Evolutionary conservation across 2,329 filamentous ascomycete species (phyloP), one percentile per base, ranked within the genome.

Genomic region (Microdochium trichocladiopsis): DNA sequence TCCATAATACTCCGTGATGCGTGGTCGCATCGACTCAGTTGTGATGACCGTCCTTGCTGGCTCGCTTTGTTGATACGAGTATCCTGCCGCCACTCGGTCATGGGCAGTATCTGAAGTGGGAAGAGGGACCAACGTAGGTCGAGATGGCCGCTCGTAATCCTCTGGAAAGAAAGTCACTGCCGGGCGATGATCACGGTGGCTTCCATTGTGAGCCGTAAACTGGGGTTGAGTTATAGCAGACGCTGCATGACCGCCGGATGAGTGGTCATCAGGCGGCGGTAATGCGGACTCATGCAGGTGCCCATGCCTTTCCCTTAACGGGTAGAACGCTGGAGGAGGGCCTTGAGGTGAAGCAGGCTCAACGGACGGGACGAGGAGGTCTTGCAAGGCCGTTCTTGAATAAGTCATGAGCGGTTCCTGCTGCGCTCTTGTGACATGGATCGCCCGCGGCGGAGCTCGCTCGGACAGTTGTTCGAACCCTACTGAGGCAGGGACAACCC

Each of bases 341-440:
- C 50, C 50, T 43, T 53, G 52, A 10, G 64, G 65, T 37, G 65
- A 66, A 28, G 54, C 51, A 51, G 65, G 63, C 52, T 67, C 65
- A 57, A 67, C 61, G 33, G 64, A 67, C 49, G 60, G 61, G 21
- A 67, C 47, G 11, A 66, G 37, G 60, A 66, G 60, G 55, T 67
- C 65, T 52, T 66, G 60, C 25, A 66, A 57, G 48, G 60, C 57
- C 50, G 58, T 47, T 55, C 60, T 61, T 52, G 62, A 56, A 37
- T 62, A 61, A 25, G 61, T 61, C 28, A 64, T 33, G 47, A 61
- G 55, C 52, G 50, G 47, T n/a, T 55, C 41, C 22, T 45, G 14
- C 12, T 4, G 41, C 9, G 6, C n/a, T 12, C 41, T 16, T 23
- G 41, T 5, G 12, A 21, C 41, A 8, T 45, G 41, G 5, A 45